phyloP scores from a whole-genome alignment of 2,329 filamentous ascomycete genomes.

The Diaporthe eres region DNA sequence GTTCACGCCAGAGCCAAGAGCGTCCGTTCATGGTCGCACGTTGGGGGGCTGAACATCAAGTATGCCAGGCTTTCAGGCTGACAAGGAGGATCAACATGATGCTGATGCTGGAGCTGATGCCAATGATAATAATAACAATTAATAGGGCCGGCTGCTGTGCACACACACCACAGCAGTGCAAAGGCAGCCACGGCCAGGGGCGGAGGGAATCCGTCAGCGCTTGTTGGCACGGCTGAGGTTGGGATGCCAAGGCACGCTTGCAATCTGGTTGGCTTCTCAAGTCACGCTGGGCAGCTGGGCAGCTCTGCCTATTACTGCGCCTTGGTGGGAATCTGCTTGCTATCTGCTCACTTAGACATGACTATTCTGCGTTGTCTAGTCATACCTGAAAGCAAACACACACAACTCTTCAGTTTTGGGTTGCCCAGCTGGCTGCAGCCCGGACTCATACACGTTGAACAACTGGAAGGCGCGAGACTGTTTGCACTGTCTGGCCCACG shows the following conservation, averaged over 20 bases:
- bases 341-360: not conserved
- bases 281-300: not conserved
- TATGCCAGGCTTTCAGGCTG: not conserved
- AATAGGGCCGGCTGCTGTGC: not conserved
- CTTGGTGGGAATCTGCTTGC: not conserved
- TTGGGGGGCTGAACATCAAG: not conserved
- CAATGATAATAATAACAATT: not conserved
- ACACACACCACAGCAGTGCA: not conserved
- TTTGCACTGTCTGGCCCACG: conserved; percentile 13
- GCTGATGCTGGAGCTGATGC: not conserved
- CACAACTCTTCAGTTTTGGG: not conserved
- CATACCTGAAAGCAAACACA: not conserved
- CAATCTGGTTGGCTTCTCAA: conserved; percentile 4
- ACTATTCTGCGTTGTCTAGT: not conserved
- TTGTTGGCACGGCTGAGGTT: not conserved
- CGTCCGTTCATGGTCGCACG: not conserved
- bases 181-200: not conserved
- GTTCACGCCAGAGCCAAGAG: not conserved
- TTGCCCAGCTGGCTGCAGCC: too few relatives aligned
- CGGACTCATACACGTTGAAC: not conserved
- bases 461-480: not conserved
- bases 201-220: not conserved
- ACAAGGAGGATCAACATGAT: not conserved
- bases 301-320: not conserved
- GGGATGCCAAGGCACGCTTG: not conserved